These are phyloP conservation scores for Phoenix roebelenii DNA, from an alignment of 176 grass and related monocot species.

Conservation along the genomic window DNA sequence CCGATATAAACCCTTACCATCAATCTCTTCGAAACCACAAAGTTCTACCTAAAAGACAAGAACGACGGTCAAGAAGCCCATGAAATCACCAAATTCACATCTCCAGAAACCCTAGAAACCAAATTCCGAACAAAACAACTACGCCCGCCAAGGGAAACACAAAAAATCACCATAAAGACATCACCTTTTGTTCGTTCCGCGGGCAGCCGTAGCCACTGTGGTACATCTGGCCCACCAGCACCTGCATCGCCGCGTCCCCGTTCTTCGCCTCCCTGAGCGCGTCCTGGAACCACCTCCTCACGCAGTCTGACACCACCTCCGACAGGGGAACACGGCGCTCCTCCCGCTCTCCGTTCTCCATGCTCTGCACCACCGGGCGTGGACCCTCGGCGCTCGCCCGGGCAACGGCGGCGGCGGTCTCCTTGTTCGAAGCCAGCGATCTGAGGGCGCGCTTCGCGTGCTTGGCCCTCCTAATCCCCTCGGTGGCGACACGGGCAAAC, in stretches of 20 bases:
- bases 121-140: not conserved
- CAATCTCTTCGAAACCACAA: too few species aligned
- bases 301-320: slow-evolving; percentile 69
- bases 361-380: slow-evolving; percentile 25
- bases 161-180: not conserved
- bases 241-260: slow-evolving; percentile 81
- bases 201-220: slow-evolving; percentile 72
- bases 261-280: slow-evolving; percentile 76
- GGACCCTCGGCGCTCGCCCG: slow-evolving; percentile 7
- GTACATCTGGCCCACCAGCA: slow-evolving; percentile 97
- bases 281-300: slow-evolving; percentile 84
- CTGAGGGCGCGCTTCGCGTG: not conserved
- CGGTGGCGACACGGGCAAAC: slow-evolving; percentile 22
- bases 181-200: slow-evolving; percentile 80
- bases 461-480: slow-evolving; percentile 14
- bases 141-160: not conserved
- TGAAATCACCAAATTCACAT: not conserved
- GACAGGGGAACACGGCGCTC: slow-evolving; percentile 51
- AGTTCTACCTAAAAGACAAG: too few species aligned
- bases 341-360: slow-evolving; percentile 15
- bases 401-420: slow-evolving; percentile 22
- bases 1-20: too few species aligned
- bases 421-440: slow-evolving; percentile 45
- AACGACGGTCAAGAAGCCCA: too few species aligned
- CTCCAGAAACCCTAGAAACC: not conserved